Conservation (phyloP, 305 asterid species). For the Caryopteris hybrid region DNA sequence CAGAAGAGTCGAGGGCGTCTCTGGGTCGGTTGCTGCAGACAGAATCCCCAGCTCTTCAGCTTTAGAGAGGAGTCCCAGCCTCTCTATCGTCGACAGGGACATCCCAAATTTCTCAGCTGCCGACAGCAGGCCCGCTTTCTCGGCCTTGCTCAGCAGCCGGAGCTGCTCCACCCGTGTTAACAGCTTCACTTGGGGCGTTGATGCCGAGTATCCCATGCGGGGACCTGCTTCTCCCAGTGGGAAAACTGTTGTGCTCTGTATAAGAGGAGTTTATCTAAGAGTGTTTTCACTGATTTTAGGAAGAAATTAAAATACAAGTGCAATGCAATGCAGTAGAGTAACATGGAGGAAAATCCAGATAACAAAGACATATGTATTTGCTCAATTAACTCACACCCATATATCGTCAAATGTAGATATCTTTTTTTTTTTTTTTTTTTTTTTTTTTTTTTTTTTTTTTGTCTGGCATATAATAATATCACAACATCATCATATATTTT, state of each 20-base stretch:
- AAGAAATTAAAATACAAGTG: no score
- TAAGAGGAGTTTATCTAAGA: neutral
- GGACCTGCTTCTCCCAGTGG: no score
- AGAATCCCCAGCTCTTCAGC: slow-evolving; percentile 82
- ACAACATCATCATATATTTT: no score
- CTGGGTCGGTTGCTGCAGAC: slow-evolving; percentile 79
- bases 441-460: no score
- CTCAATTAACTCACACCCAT: no score
- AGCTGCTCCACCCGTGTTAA: slow-evolving; percentile 84
- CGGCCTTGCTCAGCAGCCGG: slow-evolving; percentile 81
- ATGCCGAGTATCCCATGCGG: no score
- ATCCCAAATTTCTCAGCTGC: slow-evolving; percentile 84
- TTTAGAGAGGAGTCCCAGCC: slow-evolving; percentile 76
- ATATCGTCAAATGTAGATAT: no score
- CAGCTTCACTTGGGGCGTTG: slow-evolving; percentile 73
- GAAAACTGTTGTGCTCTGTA: slow-evolving; percentile 10
- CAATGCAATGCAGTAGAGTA: no score
- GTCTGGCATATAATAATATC: no score
- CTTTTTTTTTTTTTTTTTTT: no score
- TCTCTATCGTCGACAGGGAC: slow-evolving; percentile 66
- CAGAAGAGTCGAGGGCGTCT: slow-evolving; percentile 56
- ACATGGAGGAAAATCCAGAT: no score
- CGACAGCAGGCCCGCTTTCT: slow-evolving; percentile 81
- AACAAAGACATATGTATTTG: neutral
- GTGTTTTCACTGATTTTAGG: no score